Base-by-base conservation (phyloP, 176 grass and related monocot genomes). In the Cenchrus purpureus region DNA sequence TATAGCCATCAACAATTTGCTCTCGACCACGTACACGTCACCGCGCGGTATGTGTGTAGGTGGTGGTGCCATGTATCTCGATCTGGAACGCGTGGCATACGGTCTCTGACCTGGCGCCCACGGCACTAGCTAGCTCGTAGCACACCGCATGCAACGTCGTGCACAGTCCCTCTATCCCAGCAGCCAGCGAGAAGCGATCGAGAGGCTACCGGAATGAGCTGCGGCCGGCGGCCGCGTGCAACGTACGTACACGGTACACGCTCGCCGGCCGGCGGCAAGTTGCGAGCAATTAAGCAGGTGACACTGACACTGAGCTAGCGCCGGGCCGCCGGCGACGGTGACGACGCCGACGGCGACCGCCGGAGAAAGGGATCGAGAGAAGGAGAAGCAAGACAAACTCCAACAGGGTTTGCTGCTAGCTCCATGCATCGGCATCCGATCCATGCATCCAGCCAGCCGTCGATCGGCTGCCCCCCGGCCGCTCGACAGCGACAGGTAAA, bases 101-200 rank as follows among this genome's bases (percentile, higher is more conserved):
- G 12, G 55, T n/a, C 43, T 83, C 68, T 83, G 81, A 74, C 68
- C 68, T 64, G 69, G 69, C 69, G 44, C 3, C 69, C 57, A 83
- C 70, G 70, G 58, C 58, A 74, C 45, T 25, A 40, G 34, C 34
- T 25, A 25, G 22, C 22, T 25, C 22, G 22, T 25, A 34, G 34
- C 3, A 40, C 37, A 40, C 37, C 37, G 10, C 16, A 31, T 20
- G 77, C 25, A 70, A 29, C 50, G 7, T 55, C 50, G 7, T 55
- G 60, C 28, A 52, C 58, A 32, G 5, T 0, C 57, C 57, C 71
- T 55, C 52, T 12, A 14, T 51, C 12, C 10, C 49, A 52, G 50
- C 55, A 56, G 73, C 73, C 48, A 74, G 17, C 12, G 45, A 20
- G 75, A 77, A 77, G 20, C 11, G 19, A 40, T 40, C 37, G 37